phyloP scores from a whole-genome alignment of 2,329 filamentous ascomycete genomes.

The Verticillium dahliae region DNA sequence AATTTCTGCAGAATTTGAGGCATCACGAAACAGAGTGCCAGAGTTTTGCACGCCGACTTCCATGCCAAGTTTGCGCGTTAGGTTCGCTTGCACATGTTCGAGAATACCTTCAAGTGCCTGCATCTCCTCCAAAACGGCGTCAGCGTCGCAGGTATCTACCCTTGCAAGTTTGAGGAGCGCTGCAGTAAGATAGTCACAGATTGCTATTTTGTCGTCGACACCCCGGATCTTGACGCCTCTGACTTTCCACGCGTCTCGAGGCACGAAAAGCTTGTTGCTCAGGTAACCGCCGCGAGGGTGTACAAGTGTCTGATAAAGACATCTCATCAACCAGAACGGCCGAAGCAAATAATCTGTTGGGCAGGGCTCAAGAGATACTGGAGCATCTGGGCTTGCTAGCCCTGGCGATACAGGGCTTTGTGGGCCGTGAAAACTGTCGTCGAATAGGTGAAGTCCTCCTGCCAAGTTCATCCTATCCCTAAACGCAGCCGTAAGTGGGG shows the following conservation, averaged over 20 bases:
- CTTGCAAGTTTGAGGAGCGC: constrained; percentile 76
- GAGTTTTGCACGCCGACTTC: constrained; percentile 82
- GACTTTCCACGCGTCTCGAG: constrained; percentile 87
- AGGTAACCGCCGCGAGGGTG: constrained; percentile 90
- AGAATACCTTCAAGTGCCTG: constrained; percentile 79
- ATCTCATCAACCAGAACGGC: constrained; percentile 97
- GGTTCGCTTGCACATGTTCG: constrained; percentile 71
- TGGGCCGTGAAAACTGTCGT: constrained; percentile 70
- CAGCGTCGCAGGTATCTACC: constrained; percentile 85
- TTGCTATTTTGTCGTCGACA: constrained; percentile 87
- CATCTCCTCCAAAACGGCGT: constrained; percentile 91
- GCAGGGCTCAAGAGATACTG: constrained; percentile 81
- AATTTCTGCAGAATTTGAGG: constrained; percentile 41
- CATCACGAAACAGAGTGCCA: constrained; percentile 68
- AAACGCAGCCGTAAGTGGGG: constrained; percentile 59
- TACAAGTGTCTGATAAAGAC: constrained; percentile 83
- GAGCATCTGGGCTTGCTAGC: constrained; percentile 54
- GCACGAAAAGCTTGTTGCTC: constrained; percentile 85
- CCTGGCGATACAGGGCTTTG: constrained; percentile 60
- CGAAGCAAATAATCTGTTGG: constrained; percentile 83
- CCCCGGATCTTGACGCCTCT: constrained; percentile 89
- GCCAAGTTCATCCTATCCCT: constrained; percentile 50
- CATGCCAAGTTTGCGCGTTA: constrained; percentile 81
- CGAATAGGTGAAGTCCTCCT: constrained; percentile 74
- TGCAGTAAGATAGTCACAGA: constrained; percentile 85